A percentile compares a stretch with the other conserved stretches of the same genome.
These are phyloP conservation scores for Cyclotella sp. DNA, from an alignment of 108 stramenopile genomes.

Conservation along the genomic window DNA sequence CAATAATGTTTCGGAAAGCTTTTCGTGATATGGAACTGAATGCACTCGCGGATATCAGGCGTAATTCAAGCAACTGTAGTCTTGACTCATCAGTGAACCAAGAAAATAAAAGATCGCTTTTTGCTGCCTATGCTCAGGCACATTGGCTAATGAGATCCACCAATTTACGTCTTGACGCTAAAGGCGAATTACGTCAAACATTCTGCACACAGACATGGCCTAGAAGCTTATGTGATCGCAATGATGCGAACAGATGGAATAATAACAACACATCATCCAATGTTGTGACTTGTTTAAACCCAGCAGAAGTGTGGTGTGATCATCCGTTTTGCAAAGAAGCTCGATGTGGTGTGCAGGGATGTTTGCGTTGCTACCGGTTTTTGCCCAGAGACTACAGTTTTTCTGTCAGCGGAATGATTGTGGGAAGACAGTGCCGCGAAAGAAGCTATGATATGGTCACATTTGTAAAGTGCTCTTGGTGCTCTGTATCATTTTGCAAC, in stretches of 20 bases:
- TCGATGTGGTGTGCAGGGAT: slow-evolving; percentile 36
- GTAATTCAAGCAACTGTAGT: neutral
- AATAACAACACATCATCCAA: neutral
- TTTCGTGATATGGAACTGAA: neutral
- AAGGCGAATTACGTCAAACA: slow-evolving; percentile 6
- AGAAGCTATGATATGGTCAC: slow-evolving; percentile 12
- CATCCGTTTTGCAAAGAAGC: slow-evolving; percentile 27
- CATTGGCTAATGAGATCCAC: slow-evolving; percentile 35
- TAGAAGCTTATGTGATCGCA: slow-evolving; percentile 17
- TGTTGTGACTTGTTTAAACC: slow-evolving; percentile 29
- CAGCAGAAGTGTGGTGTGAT: slow-evolving; percentile 46
- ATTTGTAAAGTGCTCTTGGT: slow-evolving; percentile 30
- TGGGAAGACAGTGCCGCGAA: slow-evolving; percentile 1
- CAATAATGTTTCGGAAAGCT: slow-evolving; percentile 8
- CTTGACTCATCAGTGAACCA: neutral
- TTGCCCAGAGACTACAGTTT: slow-evolving; percentile 12
- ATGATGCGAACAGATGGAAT: slow-evolving; percentile 5
- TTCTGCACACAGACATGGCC: slow-evolving; percentile 44
- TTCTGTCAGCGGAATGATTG: neutral
- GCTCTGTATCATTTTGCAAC: slow-evolving; percentile 34
- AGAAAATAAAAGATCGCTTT: slow-evolving; percentile 11
- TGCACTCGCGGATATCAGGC: neutral
- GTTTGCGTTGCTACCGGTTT: slow-evolving; percentile 42
- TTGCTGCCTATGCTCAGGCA: slow-evolving; percentile 20
- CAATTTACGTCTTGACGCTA: slow-evolving; percentile 27